Evolutionary conservation across 1,284 basidiomycete genomes (phyloP).

Genomic region (Microbotryum scabiosae): DNA sequence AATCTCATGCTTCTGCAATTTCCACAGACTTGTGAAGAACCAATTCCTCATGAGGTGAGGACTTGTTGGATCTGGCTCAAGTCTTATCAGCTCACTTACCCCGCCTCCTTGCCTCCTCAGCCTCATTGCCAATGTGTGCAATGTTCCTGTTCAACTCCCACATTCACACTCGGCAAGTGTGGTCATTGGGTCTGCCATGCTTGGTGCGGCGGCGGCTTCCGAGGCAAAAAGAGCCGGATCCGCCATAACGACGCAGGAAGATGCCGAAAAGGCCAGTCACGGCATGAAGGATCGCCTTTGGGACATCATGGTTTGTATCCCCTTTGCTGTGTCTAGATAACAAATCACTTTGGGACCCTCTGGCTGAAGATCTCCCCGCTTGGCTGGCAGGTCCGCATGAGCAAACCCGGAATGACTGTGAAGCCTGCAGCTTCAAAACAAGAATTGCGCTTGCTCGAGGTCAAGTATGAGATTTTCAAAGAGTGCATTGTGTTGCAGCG

Average conservation of each 20-base stretch:
- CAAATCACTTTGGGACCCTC: background rate
- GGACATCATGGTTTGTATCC: constrained; percentile 72
- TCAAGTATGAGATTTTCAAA: constrained; percentile 88
- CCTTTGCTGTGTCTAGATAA: background rate
- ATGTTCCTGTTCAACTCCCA: constrained; percentile 76
- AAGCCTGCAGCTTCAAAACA: constrained; percentile 52
- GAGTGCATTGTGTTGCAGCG: constrained; percentile 82
- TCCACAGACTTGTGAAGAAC: constrained; percentile 70
- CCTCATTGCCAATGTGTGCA: constrained; percentile 76
- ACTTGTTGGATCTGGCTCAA: background rate
- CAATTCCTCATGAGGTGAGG: constrained; percentile 40
- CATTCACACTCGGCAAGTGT: constrained; percentile 67
- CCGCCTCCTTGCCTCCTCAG: background rate
- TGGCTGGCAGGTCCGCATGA: constrained; percentile 69
- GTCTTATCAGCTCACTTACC: background rate
- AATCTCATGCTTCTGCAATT: background rate
- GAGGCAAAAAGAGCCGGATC: constrained; percentile 32
- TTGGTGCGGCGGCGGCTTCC: constrained; percentile 81
- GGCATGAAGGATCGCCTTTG: constrained; percentile 65
- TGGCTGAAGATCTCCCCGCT: background rate
- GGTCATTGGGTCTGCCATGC: constrained; percentile 85
- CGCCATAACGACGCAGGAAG: constrained; percentile 41
- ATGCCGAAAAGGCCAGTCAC: constrained; percentile 46
- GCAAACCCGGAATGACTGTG: constrained; percentile 68
- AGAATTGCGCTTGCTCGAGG: constrained; percentile 68